Conservation (phyloP, 768 basidiomycete genomes). For the Omphalotus guepiniiformis region DNA sequence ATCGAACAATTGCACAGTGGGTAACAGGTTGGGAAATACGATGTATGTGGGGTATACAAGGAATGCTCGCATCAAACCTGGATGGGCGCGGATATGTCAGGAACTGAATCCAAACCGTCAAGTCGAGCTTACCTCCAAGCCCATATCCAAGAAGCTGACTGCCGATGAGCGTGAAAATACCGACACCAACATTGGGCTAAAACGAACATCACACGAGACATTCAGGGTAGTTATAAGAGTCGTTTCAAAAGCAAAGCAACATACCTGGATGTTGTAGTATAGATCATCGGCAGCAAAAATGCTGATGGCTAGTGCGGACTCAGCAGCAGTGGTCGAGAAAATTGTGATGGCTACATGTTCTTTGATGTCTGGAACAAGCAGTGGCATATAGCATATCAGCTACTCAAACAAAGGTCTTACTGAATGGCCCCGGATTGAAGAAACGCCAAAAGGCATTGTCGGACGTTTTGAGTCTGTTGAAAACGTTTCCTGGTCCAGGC, state of each 20-base stretch:
- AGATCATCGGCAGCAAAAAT: constrained; percentile 54
- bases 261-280: constrained; percentile 40
- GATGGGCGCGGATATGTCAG: constrained; percentile 2
- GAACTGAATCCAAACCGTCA: background rate
- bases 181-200: constrained; percentile 37
- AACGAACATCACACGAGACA: background rate
- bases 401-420: constrained; percentile 30
- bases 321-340: constrained; percentile 55
- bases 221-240: background rate
- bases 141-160: constrained; percentile 26
- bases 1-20: constrained; percentile 38
- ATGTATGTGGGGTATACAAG: constrained; percentile 46
- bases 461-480: constrained; percentile 23
- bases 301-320: constrained; percentile 53
- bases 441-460: constrained; percentile 46
- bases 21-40: constrained; percentile 38
- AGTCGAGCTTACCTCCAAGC: constrained; percentile 16
- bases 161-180: constrained; percentile 24
- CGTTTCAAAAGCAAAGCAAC: too few species aligned
- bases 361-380: constrained; percentile 33
- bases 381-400: background rate
- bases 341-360: constrained; percentile 64
- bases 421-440: constrained; percentile 61
- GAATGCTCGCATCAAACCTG: constrained; percentile 34
- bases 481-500: constrained; percentile 30